Base-by-base conservation (phyloP, 2,329 filamentous ascomycete genomes). In the Epichloe uncinata region DNA sequence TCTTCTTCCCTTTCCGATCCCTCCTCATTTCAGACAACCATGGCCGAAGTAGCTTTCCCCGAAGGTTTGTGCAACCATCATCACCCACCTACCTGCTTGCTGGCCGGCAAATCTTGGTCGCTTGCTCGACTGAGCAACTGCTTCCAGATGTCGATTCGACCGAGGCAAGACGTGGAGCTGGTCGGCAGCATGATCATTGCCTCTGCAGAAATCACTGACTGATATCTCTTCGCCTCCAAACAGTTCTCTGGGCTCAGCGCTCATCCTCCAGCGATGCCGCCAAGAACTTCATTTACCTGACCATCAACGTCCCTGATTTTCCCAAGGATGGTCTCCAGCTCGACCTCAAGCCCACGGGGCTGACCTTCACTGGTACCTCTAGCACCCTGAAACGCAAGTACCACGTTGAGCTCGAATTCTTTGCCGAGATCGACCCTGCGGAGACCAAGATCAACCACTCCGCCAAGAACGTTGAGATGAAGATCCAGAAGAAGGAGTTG, bases 241-340 rank as follows among this genome's bases (percentile, higher is more conserved):
- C 63, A 97, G 93, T 98, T 61, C 85, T 89, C 70, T 98, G 93
- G 93, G 91, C 93, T 58, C 93, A 98, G 77, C 90, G 93, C 76
- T 97, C 91, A 44, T 93, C 84, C 64, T 74, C 70, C 60, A 74
- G 75, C 58, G 90, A 96, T 50, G 67, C 85, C 50, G 78, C 83
- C 67, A 94, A 90, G 77, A 98, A 98, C 79, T 87, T 88, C 73
- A 74, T 98, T 77, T 95, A 89, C 75, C 79, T 98, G 58, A 94
- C 87, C 65, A 87, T 98, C 72, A 79, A 81, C 61, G 89, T 90
- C 47, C 80, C 90, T 60, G 93, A 98, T 67, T 85, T 96, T 42
- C 73, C 85, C 60, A 74, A 81, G 61, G 74, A 78, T 44, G 82
- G 84, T 62, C 73, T 94, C 58, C 85, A 89, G 74, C 81, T 97